Conservation (phyloP, 129 eudicot species). For the Escallonia rubra region DNA sequence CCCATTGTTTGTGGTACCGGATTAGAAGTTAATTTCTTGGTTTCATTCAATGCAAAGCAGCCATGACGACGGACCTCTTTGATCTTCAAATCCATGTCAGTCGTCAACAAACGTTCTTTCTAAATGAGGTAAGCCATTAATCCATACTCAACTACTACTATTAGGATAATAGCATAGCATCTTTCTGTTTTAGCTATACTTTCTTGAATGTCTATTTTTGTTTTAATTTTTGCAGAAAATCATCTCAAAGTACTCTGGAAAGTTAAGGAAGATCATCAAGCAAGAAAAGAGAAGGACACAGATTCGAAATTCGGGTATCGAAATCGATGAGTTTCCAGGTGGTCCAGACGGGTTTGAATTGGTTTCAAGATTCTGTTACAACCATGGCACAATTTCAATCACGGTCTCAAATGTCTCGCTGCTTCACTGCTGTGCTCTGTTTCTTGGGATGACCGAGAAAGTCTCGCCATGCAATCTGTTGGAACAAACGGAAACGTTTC, state of each 20-base stretch:
- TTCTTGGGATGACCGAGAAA: conserved; percentile 62
- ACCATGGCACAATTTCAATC: conserved; percentile 45
- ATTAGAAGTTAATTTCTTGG: neutral
- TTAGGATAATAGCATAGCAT: too few relatives aligned
- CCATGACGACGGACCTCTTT: conserved; percentile 25
- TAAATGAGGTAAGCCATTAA: conserved; percentile 33
- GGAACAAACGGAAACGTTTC: conserved; percentile 47
- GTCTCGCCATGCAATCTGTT: conserved; percentile 34
- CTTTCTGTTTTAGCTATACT: neutral
- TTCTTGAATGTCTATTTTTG: neutral
- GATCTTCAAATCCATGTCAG: conserved; percentile 42
- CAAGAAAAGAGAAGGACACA: conserved; percentile 54
- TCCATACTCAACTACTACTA: neutral
- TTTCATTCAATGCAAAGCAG: conserved; percentile 28
- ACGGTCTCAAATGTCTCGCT: conserved; percentile 46
- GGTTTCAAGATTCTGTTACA: conserved; percentile 74
- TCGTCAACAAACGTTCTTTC: conserved; percentile 46
- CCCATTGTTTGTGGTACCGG: too few relatives aligned
- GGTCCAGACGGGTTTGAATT: conserved; percentile 78
- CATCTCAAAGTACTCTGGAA: conserved; percentile 55
- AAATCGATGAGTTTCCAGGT: conserved; percentile 67
- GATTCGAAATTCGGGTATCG: conserved; percentile 44
- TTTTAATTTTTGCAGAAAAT: conserved; percentile 44
- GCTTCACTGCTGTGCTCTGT: conserved; percentile 70
- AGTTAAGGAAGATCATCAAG: conserved; percentile 61